phyloP scores from a whole-genome alignment of 306 rosid genomes.

The Morella rubra region DNA sequence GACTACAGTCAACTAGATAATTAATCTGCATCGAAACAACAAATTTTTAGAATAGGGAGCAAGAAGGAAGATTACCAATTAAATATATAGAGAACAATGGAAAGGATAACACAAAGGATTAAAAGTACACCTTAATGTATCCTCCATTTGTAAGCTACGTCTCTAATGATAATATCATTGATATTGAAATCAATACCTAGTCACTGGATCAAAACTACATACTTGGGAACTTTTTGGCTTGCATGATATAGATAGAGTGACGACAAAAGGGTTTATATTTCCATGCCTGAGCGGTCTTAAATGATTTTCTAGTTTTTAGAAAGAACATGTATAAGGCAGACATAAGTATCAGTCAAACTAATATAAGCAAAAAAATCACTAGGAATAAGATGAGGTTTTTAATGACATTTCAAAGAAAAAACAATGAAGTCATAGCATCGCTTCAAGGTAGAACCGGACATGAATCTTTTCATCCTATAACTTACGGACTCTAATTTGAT shows the following conservation, averaged over 20 bases:
- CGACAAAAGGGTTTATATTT: not conserved
- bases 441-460: not conserved
- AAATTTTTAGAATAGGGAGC: slow-evolving; percentile 21
- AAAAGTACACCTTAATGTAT: slow-evolving; percentile 12
- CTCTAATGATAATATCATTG: not conserved
- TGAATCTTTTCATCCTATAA: too few relatives aligned
- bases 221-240: not conserved
- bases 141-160: slow-evolving; percentile 19
- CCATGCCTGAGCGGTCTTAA: not conserved
- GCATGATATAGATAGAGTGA: not conserved
- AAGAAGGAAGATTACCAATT: not conserved
- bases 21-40: slow-evolving; percentile 59
- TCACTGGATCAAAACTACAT: not conserved
- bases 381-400: not conserved
- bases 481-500: too few relatives aligned
- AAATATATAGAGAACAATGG: not conserved
- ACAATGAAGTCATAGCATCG: not conserved
- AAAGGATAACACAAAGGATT: slow-evolving; percentile 2
- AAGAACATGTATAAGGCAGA: not conserved
- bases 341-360: not conserved
- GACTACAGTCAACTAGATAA: slow-evolving; percentile 83
- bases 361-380: not conserved
- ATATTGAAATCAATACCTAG: too few relatives aligned
- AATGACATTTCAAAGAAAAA: not conserved
- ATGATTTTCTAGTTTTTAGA: not conserved